Evolutionary conservation across 2,329 filamentous ascomycete genomes (phyloP).

Genomic region (Beauveria rudraprayagi): DNA sequence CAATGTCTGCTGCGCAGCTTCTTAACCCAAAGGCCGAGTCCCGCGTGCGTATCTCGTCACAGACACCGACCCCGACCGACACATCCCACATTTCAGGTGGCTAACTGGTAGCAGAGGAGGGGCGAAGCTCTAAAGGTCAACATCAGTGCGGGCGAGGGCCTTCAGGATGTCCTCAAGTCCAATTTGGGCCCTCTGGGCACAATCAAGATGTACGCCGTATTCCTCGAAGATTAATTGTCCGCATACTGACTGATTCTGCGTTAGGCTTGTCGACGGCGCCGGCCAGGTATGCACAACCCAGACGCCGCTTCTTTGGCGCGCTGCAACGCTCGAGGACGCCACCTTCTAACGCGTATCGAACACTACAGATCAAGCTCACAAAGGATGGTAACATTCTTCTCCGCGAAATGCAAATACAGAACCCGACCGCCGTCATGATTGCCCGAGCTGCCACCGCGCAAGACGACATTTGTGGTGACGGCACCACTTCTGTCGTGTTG

Average conservation of each 20-base stretch:
- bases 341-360: constrained; percentile 11
- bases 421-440: constrained; percentile 88
- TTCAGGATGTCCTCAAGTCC: constrained; percentile 89
- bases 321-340: constrained; percentile 17
- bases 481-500: constrained; percentile 92
- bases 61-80: constrained; percentile 10
- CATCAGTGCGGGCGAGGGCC: constrained; percentile 90
- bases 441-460: constrained; percentile 85
- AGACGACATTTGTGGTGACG: constrained; percentile 96
- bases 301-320: constrained; percentile 19
- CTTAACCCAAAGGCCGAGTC: constrained; percentile 99
- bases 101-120: constrained; percentile 57
- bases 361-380: constrained; percentile 82
- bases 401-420: constrained; percentile 88
- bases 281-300: constrained; percentile 47
- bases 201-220: constrained; percentile 73
- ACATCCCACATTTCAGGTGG: constrained; percentile 22
- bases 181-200: constrained; percentile 92
- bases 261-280: constrained; percentile 60
- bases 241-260: constrained; percentile 19
- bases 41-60: constrained; percentile 53
- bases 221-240: neutral
- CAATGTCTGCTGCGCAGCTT: constrained; percentile 94
- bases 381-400: constrained; percentile 92
- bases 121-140: constrained; percentile 96